Evolutionary conservation across 1,139 yeast genomes (phyloP).

Genomic region (Debaryomyces sp.): DNA sequence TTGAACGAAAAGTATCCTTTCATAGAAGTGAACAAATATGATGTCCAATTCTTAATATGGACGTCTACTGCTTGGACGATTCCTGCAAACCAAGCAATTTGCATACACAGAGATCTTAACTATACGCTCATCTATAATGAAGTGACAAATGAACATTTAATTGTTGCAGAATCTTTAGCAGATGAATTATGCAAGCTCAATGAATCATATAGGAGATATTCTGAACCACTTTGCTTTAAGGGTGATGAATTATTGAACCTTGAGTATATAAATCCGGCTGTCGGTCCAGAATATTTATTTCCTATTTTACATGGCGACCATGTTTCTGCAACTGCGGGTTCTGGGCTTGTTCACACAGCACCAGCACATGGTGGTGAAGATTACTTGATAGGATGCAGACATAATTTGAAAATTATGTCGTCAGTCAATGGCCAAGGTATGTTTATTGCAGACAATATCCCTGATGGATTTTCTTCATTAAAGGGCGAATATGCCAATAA

Average conservation of each 20-base stretch:
- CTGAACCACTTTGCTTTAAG: conserved; percentile 18
- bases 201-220: conserved; percentile 38
- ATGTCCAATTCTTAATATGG: conserved; percentile 65
- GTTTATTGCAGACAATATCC: conserved; percentile 51
- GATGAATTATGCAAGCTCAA: conserved; percentile 30
- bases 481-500: conserved; percentile 63
- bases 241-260: conserved; percentile 52
- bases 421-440: conserved; percentile 80
- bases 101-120: conserved; percentile 59
- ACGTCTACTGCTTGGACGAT: conserved; percentile 99
- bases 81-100: conserved; percentile 83
- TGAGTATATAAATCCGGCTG: conserved; percentile 60
- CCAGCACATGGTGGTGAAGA: conserved; percentile 99
- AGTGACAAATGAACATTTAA: conserved; percentile 37
- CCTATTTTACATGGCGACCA: conserved; percentile 82
- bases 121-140: conserved; percentile 56
- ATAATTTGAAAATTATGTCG: conserved; percentile 63
- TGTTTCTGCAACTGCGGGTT: conserved; percentile 82
- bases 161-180: conserved; percentile 54
- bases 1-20: conserved; percentile 6
- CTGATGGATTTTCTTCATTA: conserved; percentile 42
- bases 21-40: conserved; percentile 7
- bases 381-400: conserved; percentile 65
- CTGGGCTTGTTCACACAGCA: conserved; percentile 95
- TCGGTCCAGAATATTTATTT: conserved; percentile 33